These are phyloP conservation scores for Podospora anserina DNA, from an alignment of 495 filamentous ascomycete species.

Conservation along the genomic window DNA sequence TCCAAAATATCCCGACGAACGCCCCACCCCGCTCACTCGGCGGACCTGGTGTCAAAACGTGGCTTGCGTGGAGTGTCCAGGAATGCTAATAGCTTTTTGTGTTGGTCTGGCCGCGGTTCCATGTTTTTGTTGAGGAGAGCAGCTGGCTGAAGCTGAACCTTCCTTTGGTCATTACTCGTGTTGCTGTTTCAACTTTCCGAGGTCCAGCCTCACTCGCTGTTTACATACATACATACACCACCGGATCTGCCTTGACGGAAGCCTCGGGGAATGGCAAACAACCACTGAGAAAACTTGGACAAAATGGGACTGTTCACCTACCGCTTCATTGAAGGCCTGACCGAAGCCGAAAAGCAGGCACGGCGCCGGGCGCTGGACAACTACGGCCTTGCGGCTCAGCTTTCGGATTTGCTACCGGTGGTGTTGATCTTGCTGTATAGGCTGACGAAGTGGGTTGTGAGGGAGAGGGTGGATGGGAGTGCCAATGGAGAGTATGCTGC, in stretches of 20 bases:
- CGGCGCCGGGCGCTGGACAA: slow-evolving; percentile 58
- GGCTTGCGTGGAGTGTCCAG: background rate
- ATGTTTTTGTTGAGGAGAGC: background rate
- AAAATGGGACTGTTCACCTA: slow-evolving; percentile 32
- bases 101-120: background rate
- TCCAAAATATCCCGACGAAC: background rate
- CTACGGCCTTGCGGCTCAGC: slow-evolving; percentile 60
- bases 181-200: background rate
- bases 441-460: slow-evolving; percentile 27
- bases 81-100: background rate
- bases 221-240: background rate
- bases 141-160: background rate
- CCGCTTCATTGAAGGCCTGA: slow-evolving; percentile 53
- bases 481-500: slow-evolving; percentile 31
- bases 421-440: slow-evolving; percentile 42
- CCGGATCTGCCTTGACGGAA: background rate
- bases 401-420: slow-evolving; percentile 55
- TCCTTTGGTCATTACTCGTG: background rate
- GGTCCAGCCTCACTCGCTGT: background rate
- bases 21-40: background rate
- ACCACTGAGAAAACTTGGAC: background rate
- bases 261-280: background rate
- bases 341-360: slow-evolving; percentile 49
- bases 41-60: background rate
- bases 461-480: slow-evolving; percentile 19